phyloP scores from a whole-genome alignment of 2,329 filamentous ascomycete genomes.

The Davidsoniella australis region DNA sequence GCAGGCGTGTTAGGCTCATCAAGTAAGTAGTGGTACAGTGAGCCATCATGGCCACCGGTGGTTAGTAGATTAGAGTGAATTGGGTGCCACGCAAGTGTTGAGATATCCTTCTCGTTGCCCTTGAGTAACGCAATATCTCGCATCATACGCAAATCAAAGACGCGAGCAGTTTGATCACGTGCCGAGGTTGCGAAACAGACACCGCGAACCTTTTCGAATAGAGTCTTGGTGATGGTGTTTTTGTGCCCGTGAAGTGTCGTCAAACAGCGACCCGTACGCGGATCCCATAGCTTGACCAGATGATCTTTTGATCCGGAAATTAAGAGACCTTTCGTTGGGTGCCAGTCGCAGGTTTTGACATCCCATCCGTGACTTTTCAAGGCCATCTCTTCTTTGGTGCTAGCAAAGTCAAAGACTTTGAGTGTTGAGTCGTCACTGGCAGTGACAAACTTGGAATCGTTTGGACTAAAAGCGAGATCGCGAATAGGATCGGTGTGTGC shows the following conservation, averaged over 20 bases:
- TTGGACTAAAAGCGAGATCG: slow-evolving; percentile 84
- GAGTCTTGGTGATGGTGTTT: slow-evolving; percentile 84
- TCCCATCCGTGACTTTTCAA: slow-evolving; percentile 96
- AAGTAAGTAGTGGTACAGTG: slow-evolving; percentile 84
- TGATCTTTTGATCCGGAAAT: slow-evolving; percentile 97
- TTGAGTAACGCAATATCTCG: slow-evolving; percentile 85
- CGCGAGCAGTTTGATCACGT: slow-evolving; percentile 76
- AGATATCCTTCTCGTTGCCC: slow-evolving; percentile 92
- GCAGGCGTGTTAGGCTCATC: slow-evolving; percentile 80
- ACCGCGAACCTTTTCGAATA: slow-evolving; percentile 74
- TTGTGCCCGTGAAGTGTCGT: slow-evolving; percentile 95
- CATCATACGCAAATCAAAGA: slow-evolving; percentile 97
- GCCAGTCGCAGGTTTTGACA: slow-evolving; percentile 93
- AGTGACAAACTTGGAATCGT: slow-evolving; percentile 88
- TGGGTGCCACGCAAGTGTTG: slow-evolving; percentile 83
- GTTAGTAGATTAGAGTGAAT: slow-evolving; percentile 78
- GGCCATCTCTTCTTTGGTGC: slow-evolving; percentile 64
- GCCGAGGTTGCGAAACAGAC: slow-evolving; percentile 81
- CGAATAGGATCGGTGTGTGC: slow-evolving; percentile 81
- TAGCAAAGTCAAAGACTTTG: slow-evolving; percentile 92
- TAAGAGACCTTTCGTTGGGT: slow-evolving; percentile 81
- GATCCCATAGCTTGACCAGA: slow-evolving; percentile 94
- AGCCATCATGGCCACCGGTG: slow-evolving; percentile 78
- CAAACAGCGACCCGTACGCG: slow-evolving; percentile 73
- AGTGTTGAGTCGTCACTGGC: slow-evolving; percentile 85